Base-by-base conservation (phyloP, 2,329 filamentous ascomycete genomes). In the Elsinoe perseae region DNA sequence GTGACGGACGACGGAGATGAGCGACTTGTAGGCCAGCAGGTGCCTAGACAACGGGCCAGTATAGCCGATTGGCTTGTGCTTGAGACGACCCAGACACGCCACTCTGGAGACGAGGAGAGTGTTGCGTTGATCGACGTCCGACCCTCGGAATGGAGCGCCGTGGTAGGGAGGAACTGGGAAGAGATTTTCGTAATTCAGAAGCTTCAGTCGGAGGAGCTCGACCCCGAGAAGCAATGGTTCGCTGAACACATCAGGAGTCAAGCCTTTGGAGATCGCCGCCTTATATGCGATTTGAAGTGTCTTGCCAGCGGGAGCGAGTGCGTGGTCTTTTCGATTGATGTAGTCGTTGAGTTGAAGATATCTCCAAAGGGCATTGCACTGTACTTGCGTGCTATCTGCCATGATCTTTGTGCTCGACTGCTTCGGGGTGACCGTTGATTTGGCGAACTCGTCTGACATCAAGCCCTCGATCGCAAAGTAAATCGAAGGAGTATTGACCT, bases 21-120 rank as follows among this genome's bases (percentile, higher is more conserved):
- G 78, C 1, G 89, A 91, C 59, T 89, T 87, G 75, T 91, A 98
- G 23, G 84, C 85, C 40, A 98, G 78, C 54, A 96, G 78, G 62
- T 92, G 90, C 70, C 93, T 86, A 76, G 90, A 95, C 1, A 98
- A 79, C 1, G 93, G 92, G 0, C 93, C 93, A 1, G 92, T 96
- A 71, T 96, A 98, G 27, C 93, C 93, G 63, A 92, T 91, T 2
- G 81, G 79, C 63, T 88, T 81, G 69, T 98, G 93, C 28, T 84
- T 82, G 60, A 97, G 77, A 66, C 87, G 89, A 53, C 90, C 81
- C 57, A 97, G 77, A 54, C 87, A 90, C 12, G 91, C 88, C 59
- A 91, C 86, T 36, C 93, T 86, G 63, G 90, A 93, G 64, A 97
- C 84, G 43, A 98, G 79, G 56, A 93, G 79, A 43, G 90, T 83